Evolutionary conservation across 2,329 filamentous ascomycete genomes (phyloP), one percentile per base, ranked within the genome.

Genomic region (Trichoderma gracile): DNA sequence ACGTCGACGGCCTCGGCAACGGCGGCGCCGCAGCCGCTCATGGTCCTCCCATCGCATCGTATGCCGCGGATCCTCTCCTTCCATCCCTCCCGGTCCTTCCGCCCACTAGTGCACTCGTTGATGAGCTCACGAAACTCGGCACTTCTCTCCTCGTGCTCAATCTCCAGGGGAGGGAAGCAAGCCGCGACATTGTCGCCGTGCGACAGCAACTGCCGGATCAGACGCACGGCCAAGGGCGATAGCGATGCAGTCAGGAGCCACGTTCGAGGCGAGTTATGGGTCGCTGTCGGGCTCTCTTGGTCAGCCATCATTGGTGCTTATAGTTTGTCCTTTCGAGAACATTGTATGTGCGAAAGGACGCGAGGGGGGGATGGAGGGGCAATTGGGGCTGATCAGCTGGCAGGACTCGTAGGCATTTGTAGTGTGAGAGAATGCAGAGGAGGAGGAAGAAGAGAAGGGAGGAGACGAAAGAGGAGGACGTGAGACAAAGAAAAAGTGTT

Each of bases 171-270:
- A 54, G 91, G 87, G 40, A 97, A 83, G 61, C 93, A 95, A 5
- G 92, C 90, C 54, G 94, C 89, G 53, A 96, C 90, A 74, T 90
- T 93, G 77, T 98, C 95, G 55, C 95, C 94, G 77, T 97, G 93
- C n/a, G 87, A 86, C 54, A 98, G 88, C 49, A 96, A 83, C 71
- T 92, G 86, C 62, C 90, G 87, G 61, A 92, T 90, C 65, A 97
- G 84, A 52, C 91, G 89, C 66, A 97, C 90, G 61, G 89, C 89
- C 68, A 97, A 85, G 14, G 94, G 92, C 42, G 92, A 94, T 66
- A 94, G 86, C 40, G 92, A 91, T 65, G 91, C 89, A 12, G 93
- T 97, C 69, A 99, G 81, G 73, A 99, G 88, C 95, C 95, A 98
- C 72, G 94, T 92, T 72, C 94, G 89, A 57, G 93, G 93, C 38